Evolutionary conservation across 2,329 filamentous ascomycete species (phyloP), one percentile per base, ranked within the genome.

Genomic region (Fusarium scirpi): DNA sequence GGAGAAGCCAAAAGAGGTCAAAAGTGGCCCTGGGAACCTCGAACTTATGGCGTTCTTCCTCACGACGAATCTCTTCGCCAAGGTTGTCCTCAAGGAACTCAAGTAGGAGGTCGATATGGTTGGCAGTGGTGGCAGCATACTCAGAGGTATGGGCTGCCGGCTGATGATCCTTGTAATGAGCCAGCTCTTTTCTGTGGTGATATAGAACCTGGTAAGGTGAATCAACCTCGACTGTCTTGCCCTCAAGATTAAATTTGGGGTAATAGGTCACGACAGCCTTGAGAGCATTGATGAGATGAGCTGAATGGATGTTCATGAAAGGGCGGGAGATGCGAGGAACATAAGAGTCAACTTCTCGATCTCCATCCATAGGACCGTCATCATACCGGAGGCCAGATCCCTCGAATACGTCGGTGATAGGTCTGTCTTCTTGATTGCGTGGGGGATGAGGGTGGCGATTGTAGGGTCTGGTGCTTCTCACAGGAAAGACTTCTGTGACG

Each of bases 211-310:
- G 76, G 70, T 86, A 87, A 3, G 86, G 86, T 6, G 81, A 80
- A 20, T 78, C 77, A 65, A 87, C 78, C 27, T 70, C 74, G 57
- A 84, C 76, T n/a, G 59, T 74, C 9, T 80, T 78, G 43, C 73
- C 80, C 1, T 78, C 72, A 51, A 84, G 78, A 44, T 76, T 77
- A 60, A 80, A 77, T 41, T 79, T 77, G 6, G 84, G 84, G 66
- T 86, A 86, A 68, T 85, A 86, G 25, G 76, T 78, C 9, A 87
- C 80, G 8, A 86, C 80, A 15, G 85, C 83, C 29, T 77, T 78
- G 7, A 87, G 78, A 2, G 84, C 84, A 48, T 84, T 81, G 67
- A 83, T 80, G 30, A 88, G 79, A 59, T 84, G 76, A 30, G 74
- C 62, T 3, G 84, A 86, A 66, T 83, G 78, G 46, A 86, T 82